Base-by-base conservation (phyloP, 257 asterid species). In the Schizonepeta tenuifolia region DNA sequence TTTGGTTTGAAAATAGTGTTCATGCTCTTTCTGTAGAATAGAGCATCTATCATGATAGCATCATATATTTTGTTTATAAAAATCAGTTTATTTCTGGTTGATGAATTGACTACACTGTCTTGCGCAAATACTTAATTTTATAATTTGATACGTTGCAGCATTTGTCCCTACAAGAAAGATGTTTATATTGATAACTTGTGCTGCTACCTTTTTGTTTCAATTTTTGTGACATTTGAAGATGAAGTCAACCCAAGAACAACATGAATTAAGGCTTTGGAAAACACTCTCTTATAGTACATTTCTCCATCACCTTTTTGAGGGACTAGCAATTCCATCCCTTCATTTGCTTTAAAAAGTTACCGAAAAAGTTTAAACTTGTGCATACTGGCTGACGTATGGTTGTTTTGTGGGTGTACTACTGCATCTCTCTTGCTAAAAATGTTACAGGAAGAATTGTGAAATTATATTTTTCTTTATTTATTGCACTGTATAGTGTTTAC, bases 51-150 rank as follows among this genome's bases (percentile, higher is more conserved):
- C 61, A 54, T 5, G 2, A n/a, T 50, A 61, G 36, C 31, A 63
- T 74, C 70, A 67, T 65, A 71, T 24, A n/a, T 59, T 65, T 49
- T 54, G 59, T 67, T 75, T 65, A 15, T 21, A 20, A 21, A 63
- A 54, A 59, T 58, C 7, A 44, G 21, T 55, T 61, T 17, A 38
- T 54, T 31, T 61, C 46, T 60, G 62, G 40, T 59, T 15, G 31
- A 21, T n/a, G n/a, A n/a, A n/a, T 36, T 9, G 47, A 65, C 44
- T 35, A 6, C 15, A 20, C 21, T 41, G 58, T 28, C 58, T 35
- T 9, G 15, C 18, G 15, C 17, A 40, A 17, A 26, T 38, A 22
- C 65, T 41, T 43, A 36, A 26, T 58, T 55, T 33, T 65, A 50
- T 71, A 18, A 15, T 38, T 72, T 49, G 43, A 10, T 44, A 13